phyloP scores from a whole-genome alignment of 306 rosid species.

The Sechiopsis laciniata region DNA sequence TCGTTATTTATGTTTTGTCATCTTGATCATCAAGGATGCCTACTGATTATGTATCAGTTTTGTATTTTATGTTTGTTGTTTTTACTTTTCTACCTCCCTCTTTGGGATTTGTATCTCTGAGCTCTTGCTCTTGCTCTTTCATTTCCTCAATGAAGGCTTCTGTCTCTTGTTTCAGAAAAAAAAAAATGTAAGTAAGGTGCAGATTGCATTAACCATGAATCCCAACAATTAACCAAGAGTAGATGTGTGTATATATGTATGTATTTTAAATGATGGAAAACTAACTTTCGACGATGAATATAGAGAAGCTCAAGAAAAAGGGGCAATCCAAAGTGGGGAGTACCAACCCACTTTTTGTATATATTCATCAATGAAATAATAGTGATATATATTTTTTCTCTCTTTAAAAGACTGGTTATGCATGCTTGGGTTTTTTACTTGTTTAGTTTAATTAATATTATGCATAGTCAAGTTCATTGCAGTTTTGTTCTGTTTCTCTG shows the following conservation, averaged over 20 bases:
- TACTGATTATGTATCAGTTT: too few species aligned
- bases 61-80: too few species aligned
- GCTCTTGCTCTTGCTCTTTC: too few species aligned
- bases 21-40: too few species aligned
- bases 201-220: constrained; percentile 1
- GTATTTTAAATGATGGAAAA: background rate
- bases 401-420: background rate
- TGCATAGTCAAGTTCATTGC: background rate
- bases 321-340: background rate
- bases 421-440: background rate
- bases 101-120: too few species aligned
- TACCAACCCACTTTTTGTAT: background rate
- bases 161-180: too few species aligned
- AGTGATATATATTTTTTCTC: too few species aligned
- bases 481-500: background rate
- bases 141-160: too few species aligned
- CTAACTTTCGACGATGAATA: background rate
- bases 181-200: background rate
- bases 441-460: background rate
- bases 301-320: background rate
- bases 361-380: background rate
- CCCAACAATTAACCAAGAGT: background rate
- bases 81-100: too few species aligned
- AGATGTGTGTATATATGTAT: background rate
- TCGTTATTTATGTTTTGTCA: too few species aligned